A percentile compares a stretch with the other conserved stretches of the same genome.
Evolutionary conservation across 306 rosid genomes (phyloP).

Genomic region (Sicyos edulis): DNA sequence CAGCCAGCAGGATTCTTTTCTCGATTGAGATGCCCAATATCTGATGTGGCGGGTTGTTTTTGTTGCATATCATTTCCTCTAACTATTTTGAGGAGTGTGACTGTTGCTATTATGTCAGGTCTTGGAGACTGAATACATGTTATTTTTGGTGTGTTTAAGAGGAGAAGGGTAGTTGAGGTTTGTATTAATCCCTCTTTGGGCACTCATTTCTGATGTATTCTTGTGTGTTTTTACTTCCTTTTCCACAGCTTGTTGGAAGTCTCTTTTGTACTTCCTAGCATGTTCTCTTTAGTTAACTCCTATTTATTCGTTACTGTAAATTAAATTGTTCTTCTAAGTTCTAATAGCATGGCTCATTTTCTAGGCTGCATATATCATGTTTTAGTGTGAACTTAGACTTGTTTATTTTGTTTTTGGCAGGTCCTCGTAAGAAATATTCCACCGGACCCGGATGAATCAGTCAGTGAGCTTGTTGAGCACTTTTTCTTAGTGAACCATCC

Average conservation of each 20-base stretch:
- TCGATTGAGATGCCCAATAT: background rate
- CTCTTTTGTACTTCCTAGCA: background rate
- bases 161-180: background rate
- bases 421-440: conserved; percentile 78
- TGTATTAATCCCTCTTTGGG: background rate
- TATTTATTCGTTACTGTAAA: background rate
- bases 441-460: conserved; percentile 77
- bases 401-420: conserved; percentile 29
- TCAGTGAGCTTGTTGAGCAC: conserved; percentile 87
- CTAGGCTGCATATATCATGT: background rate
- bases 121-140: background rate
- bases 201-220: conserved; percentile 2
- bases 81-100: conserved; percentile 3
- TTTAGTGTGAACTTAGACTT: background rate
- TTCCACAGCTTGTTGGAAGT: background rate
- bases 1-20: background rate
- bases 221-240: background rate
- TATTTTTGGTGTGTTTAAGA: background rate
- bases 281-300: background rate
- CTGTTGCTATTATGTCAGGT: background rate
- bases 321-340: no score
- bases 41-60: background rate
- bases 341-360: background rate
- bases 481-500: conserved; percentile 95
- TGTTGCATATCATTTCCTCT: background rate